These are phyloP conservation scores for Gautieria morchelliformis DNA, from an alignment of 768 basidiomycete species.

Conservation along the genomic window DNA sequence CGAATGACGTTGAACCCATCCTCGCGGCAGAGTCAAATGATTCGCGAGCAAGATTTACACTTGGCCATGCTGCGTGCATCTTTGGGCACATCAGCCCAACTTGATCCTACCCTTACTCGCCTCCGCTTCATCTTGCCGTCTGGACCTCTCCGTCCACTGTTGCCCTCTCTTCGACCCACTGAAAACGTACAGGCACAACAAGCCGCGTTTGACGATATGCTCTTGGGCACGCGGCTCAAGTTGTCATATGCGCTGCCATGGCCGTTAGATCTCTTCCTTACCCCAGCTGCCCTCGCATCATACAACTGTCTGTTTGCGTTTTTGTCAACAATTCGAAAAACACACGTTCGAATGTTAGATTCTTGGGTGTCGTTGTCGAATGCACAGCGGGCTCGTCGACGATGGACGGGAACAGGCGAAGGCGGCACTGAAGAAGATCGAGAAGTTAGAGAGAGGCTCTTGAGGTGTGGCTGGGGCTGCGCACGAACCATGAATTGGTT, in stretches of 20 bases:
- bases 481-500: constrained; percentile 90
- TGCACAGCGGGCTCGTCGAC: constrained; percentile 70
- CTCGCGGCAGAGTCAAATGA: constrained; percentile 40
- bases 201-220: constrained; percentile 57
- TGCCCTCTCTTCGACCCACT: constrained; percentile 51
- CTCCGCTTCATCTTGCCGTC: constrained; percentile 71
- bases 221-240: constrained; percentile 70
- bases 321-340: constrained; percentile 74
- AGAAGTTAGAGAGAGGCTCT: constrained; percentile 49
- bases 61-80: constrained; percentile 81
- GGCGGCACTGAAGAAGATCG: constrained; percentile 72
- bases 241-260: constrained; percentile 68
- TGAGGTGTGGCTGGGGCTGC: constrained; percentile 79
- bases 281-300: constrained; percentile 58
- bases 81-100: constrained; percentile 79
- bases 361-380: constrained; percentile 85
- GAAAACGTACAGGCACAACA: constrained; percentile 18
- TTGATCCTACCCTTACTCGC: constrained; percentile 65
- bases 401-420: constrained; percentile 83
- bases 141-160: constrained; percentile 72
- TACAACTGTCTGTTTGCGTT: constrained; percentile 77
- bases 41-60: constrained; percentile 85
- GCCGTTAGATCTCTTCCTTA: constrained; percentile 87
- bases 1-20: constrained; percentile 60
- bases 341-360: constrained; percentile 66